phyloP scores from a whole-genome alignment of 2,329 filamentous ascomycete genomes.

The Fusarium coicis region DNA sequence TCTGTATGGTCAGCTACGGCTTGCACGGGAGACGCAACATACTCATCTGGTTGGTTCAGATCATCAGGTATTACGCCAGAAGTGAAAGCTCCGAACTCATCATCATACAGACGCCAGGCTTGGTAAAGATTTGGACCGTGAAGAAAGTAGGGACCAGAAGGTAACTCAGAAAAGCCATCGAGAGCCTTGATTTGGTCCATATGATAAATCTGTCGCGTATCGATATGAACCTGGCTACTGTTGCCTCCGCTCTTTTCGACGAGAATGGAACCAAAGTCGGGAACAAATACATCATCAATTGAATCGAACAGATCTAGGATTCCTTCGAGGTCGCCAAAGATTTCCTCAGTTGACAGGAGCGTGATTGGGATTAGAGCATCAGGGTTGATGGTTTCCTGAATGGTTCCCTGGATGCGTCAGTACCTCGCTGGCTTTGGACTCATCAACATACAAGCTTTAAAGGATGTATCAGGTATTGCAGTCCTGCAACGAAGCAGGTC shows the following conservation, averaged over 20 bases:
- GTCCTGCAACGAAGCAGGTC: slow-evolving; percentile 52
- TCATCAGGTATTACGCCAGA: slow-evolving; percentile 53
- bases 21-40: background rate
- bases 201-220: slow-evolving; percentile 33
- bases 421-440: background rate
- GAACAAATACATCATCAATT: slow-evolving; percentile 53
- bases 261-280: slow-evolving; percentile 52
- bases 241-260: slow-evolving; percentile 51
- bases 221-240: background rate
- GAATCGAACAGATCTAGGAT: slow-evolving; percentile 48
- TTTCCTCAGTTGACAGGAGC: slow-evolving; percentile 51
- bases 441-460: slow-evolving; percentile 47
- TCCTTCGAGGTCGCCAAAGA: slow-evolving; percentile 51
- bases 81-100: slow-evolving; percentile 50
- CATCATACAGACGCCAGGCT: slow-evolving; percentile 55
- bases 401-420: slow-evolving; percentile 47
- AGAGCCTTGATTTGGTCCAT: slow-evolving; percentile 30
- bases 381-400: slow-evolving; percentile 55
- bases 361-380: slow-evolving; percentile 55
- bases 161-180: slow-evolving; percentile 42
- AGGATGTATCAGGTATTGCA: slow-evolving; percentile 55
- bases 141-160: slow-evolving; percentile 55
- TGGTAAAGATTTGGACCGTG: slow-evolving; percentile 55
- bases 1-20: slow-evolving; percentile 36
- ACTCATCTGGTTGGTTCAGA: slow-evolving; percentile 43